phyloP scores from a whole-genome alignment of 2,329 filamentous ascomycete genomes.

The Colletotrichum cereale region DNA sequence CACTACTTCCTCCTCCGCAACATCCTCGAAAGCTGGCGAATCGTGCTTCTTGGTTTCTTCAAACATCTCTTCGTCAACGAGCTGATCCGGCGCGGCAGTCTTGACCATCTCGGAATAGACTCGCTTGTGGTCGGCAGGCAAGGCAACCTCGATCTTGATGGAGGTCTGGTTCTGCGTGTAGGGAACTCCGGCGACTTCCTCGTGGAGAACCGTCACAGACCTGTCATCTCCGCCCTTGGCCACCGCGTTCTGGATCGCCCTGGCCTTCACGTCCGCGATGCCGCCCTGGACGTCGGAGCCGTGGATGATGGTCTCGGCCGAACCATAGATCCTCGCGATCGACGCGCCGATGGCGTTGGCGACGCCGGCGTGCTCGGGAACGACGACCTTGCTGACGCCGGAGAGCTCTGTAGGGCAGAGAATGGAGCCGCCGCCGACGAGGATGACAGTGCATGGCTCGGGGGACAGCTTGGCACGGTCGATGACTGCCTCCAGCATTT shows the following conservation, averaged over 20 bases:
- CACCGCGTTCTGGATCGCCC: slow-evolving; percentile 40
- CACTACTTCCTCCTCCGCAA: slow-evolving; percentile 2
- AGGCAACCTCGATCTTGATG: slow-evolving; percentile 43
- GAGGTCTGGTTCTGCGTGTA: slow-evolving; percentile 44
- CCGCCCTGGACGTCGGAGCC: slow-evolving; percentile 38
- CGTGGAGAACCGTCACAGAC: slow-evolving; percentile 41
- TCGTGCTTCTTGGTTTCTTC: slow-evolving; percentile 36
- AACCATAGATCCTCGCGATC: slow-evolving; percentile 43
- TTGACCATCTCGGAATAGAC: slow-evolving; percentile 36
- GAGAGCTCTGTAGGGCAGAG: slow-evolving; percentile 41
- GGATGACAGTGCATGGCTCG: slow-evolving; percentile 42
- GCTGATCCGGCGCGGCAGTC: slow-evolving; percentile 18
- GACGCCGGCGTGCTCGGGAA: slow-evolving; percentile 42
- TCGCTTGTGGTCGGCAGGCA: slow-evolving; percentile 40
- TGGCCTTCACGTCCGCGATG: slow-evolving; percentile 38
- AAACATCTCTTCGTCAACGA: slow-evolving; percentile 34
- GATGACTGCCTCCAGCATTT: slow-evolving; percentile 42
- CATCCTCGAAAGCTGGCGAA: not conserved
- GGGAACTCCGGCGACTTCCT: slow-evolving; percentile 43
- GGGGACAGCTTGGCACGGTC: slow-evolving; percentile 44
- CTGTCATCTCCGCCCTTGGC: slow-evolving; percentile 41
- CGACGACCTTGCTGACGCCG: slow-evolving; percentile 41
- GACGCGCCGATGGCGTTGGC: slow-evolving; percentile 45
- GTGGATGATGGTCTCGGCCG: slow-evolving; percentile 42
- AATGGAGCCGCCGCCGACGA: slow-evolving; percentile 44